Evolutionary conservation across 2,329 filamentous ascomycete genomes (phyloP), one percentile per base, ranked within the genome.

Genomic region (Trichoderma semiorbis): DNA sequence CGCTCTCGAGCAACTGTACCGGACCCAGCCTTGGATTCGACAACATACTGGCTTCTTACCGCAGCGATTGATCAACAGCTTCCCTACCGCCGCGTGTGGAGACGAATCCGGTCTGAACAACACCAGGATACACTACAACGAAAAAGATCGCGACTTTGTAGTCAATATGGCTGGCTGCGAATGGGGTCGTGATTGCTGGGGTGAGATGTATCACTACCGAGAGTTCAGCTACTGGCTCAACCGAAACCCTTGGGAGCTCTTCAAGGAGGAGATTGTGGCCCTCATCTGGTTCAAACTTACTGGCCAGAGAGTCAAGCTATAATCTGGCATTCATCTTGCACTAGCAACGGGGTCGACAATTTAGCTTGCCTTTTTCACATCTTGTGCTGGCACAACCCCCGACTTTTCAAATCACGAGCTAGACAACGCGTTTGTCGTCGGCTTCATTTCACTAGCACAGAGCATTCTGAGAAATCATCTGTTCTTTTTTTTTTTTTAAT

Each of bases 161-260:
- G 95, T 99, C 77, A 99, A 98, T 81, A 98, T 99, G 95, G 96
- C 96, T 7, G 96, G 96, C 5, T 99, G 96, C 80, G 92, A 97
- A 81, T 98, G 93, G 92, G 95, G 95, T 5, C 90, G 96, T 64
- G 95, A 99, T 83, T 99, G 96, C 81, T 98, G 95, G 95, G 92
- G 91, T 47, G 96, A 99, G 83, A 98, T 99, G 90, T 97, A 97
- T 84, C 92, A 92, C 80, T 99, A 94, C 84, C 92, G 95, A 67
- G 91, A 97, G 81, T 87, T 97, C 78, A 97, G 94, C 84, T 95
- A 97, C 81, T 91, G 90, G 82, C 87, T 98, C 74, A 98, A 98
- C 84, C 89, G 94, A 66, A 93, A 89, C 65, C 86, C 84, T 70
- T 98, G 94, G 93, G 92, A 97, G 84, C 84, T 84, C 30, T 91